Percentiles rank a stretch among this genome's conserved stretches.
These are phyloP conservation scores for Beauveria sp. DNA, from an alignment of 2,329 filamentous ascomycete species.

Conservation along the genomic window DNA sequence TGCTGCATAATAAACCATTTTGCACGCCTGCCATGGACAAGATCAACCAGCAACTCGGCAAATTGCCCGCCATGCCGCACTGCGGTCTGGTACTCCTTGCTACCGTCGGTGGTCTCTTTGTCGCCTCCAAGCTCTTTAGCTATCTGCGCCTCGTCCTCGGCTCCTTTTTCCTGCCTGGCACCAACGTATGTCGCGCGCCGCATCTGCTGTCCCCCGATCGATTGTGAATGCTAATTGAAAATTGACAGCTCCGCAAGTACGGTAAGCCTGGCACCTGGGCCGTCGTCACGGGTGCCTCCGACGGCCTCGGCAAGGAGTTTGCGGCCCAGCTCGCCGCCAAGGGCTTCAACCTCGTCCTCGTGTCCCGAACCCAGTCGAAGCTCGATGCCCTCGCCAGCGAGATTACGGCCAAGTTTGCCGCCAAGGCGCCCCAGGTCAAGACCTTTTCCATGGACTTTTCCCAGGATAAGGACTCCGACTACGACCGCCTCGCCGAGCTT, in stretches of 20 bases:
- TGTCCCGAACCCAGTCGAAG: slow-evolving; percentile 93
- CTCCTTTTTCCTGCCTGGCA: slow-evolving; percentile 60
- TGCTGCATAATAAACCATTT: background rate
- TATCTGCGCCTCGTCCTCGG: slow-evolving; percentile 56
- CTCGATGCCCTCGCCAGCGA: slow-evolving; percentile 70
- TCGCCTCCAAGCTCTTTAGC: slow-evolving; percentile 49
- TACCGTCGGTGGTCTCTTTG: slow-evolving; percentile 50
- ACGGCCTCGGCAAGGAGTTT: slow-evolving; percentile 95
- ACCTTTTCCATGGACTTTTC: slow-evolving; percentile 88
- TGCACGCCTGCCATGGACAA: slow-evolving; percentile 11
- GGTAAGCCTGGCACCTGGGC: slow-evolving; percentile 91
- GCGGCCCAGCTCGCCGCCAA: slow-evolving; percentile 81
- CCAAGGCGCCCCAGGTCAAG: slow-evolving; percentile 59
- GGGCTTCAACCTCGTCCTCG: slow-evolving; percentile 89
- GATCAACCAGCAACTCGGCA: slow-evolving; percentile 25
- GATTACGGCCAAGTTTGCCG: slow-evolving; percentile 62
- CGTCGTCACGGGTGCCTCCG: slow-evolving; percentile 88
- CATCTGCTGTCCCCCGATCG: slow-evolving; percentile 13
- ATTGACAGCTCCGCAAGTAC: slow-evolving; percentile 70
- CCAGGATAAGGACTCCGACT: slow-evolving; percentile 71
- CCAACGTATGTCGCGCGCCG: slow-evolving; percentile 41
- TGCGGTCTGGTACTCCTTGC: slow-evolving; percentile 39
- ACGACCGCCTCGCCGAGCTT: slow-evolving; percentile 60
- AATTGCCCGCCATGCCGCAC: slow-evolving; percentile 31
- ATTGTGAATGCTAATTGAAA: background rate